Evolutionary conservation across 1,284 basidiomycete genomes (phyloP).

Genomic region (Erythrobasidium hasegawianum): DNA sequence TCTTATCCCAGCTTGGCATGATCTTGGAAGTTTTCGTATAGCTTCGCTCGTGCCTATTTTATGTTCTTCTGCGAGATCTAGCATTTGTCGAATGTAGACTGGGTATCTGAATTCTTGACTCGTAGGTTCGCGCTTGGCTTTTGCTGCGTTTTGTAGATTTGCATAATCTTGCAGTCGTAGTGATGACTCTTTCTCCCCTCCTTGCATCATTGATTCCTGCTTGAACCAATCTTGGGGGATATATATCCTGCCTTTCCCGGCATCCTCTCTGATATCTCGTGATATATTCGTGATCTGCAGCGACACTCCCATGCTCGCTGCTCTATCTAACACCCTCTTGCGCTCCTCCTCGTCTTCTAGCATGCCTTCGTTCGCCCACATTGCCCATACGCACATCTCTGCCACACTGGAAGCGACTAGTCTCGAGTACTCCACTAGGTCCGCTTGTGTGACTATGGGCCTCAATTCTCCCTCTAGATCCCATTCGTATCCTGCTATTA

Average conservation of each 20-base stretch:
- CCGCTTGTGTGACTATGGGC: slow-evolving; percentile 49
- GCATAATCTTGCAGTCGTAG: slow-evolving; percentile 6
- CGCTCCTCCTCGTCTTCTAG: slow-evolving; percentile 2
- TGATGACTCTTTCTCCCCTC: slow-evolving; percentile 5
- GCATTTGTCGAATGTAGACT: slow-evolving; percentile 19
- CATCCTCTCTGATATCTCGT: slow-evolving; percentile 51
- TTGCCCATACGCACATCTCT: slow-evolving; percentile 51
- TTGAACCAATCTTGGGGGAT: slow-evolving; percentile 45
- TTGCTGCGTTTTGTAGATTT: slow-evolving; percentile 2
- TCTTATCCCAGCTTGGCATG: slow-evolving; percentile 31
- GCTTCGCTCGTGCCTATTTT: slow-evolving; percentile 18
- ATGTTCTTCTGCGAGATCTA: slow-evolving; percentile 24
- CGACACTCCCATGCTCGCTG: slow-evolving; percentile 51
- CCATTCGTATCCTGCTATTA: slow-evolving; percentile 50
- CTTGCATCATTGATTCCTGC: neutral
- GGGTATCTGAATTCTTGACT: slow-evolving; percentile 25
- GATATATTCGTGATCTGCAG: slow-evolving; percentile 53
- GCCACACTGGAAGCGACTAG: slow-evolving; percentile 53
- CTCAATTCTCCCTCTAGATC: slow-evolving; percentile 43
- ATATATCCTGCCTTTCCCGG: slow-evolving; percentile 49
- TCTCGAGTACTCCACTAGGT: slow-evolving; percentile 52
- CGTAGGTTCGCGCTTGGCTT: neutral
- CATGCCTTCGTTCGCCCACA: slow-evolving; percentile 47
- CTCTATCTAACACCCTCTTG: slow-evolving; percentile 38
- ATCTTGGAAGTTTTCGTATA: slow-evolving; percentile 12